phyloP scores from a whole-genome alignment of 2,329 filamentous ascomycete genomes.

The Hypoxylon sp. region DNA sequence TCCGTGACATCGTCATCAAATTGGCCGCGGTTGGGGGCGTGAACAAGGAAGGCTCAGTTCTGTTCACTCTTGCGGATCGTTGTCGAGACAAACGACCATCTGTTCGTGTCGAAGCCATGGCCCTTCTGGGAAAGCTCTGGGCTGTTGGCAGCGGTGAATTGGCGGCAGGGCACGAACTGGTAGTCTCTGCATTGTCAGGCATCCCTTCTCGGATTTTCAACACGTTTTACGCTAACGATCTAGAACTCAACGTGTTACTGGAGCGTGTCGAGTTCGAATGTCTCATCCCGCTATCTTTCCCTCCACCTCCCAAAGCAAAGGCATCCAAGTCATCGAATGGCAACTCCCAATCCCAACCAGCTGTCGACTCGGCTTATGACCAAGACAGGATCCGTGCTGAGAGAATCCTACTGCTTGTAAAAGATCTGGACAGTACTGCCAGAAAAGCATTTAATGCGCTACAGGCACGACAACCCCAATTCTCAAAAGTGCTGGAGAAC shows the following conservation, averaged over 20 bases:
- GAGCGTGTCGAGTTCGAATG: constrained; percentile 89
- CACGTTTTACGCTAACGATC: constrained; percentile 90
- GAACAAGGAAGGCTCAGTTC: constrained; percentile 79
- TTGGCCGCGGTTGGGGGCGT: constrained; percentile 82
- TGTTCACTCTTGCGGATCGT: constrained; percentile 86
- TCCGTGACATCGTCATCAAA: constrained; percentile 84
- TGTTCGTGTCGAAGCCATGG: constrained; percentile 89
- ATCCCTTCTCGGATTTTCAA: constrained; percentile 90
- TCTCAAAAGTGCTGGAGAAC: constrained; percentile 79
- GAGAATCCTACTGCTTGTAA: constrained; percentile 84
- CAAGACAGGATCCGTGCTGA: constrained; percentile 84
- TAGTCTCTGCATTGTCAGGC: constrained; percentile 79
- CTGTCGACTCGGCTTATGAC: constrained; percentile 65
- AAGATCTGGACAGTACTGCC: constrained; percentile 80
- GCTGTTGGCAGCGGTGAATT: constrained; percentile 92
- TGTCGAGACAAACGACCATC: constrained; percentile 86
- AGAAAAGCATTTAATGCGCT: constrained; percentile 91
- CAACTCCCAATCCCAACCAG: constrained; percentile 64
- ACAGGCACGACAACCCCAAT: constrained; percentile 81
- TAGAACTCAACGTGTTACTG: constrained; percentile 85
- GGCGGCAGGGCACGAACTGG: constrained; percentile 81
- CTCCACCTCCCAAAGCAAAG: constrained; percentile 74
- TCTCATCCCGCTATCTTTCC: constrained; percentile 90
- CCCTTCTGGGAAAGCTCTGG: constrained; percentile 87
- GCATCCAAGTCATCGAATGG: constrained; percentile 72